Base-by-base conservation (phyloP, 371 early-diverging fungal genomes). In the Blyttiomyces sp. region DNA sequence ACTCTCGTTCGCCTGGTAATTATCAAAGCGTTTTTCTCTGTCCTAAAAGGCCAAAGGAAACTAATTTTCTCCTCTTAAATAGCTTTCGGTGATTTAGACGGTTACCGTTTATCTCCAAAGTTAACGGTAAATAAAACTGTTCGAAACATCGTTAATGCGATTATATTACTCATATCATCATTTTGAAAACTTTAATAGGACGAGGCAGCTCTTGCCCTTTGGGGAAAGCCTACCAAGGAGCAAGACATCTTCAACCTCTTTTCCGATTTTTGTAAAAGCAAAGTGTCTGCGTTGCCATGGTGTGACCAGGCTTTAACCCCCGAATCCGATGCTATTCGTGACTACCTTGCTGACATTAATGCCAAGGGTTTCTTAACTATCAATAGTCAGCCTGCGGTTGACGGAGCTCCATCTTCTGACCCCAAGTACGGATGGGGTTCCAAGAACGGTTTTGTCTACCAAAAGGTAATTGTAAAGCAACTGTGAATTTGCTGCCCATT, bases 371-470 rank as follows among this genome's bases (percentile, higher is more conserved):
- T 86, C 79, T 74, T 95, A 56, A 92, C 98, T 5, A 95, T 98
- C 76, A 98, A 96, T 82, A 88, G 88, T 9, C 98, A 98, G 79
- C 96, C 98, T 31, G 91, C 94, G 49, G 93, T 95, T 54, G 93
- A 97, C 71, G 95, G 96, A 54, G 91, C 74, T 19, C 80, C 82
- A 45, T 92, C 92, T 36, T 77, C 82, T 43, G 87, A 96, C 72
- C 77, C 83, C 42, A 67, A 83, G 13, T 87, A 84, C 72, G 98
- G 98, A 21, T 98, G 98, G 98, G 98, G 98, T 19, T 96, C 98
- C 52, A 88, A 90, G 73, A 88, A 92, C 67, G 98, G 98, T 21
- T 98, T 90, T 63, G 93, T 94, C 2, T 98, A 91, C 80, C 95
- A 97, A 72, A 97, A 97, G 82, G 82, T 82, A 13, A 39, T 11